Base-by-base conservation (phyloP, 2,329 filamentous ascomycete genomes). In the Neocatenulostroma microsporum region DNA sequence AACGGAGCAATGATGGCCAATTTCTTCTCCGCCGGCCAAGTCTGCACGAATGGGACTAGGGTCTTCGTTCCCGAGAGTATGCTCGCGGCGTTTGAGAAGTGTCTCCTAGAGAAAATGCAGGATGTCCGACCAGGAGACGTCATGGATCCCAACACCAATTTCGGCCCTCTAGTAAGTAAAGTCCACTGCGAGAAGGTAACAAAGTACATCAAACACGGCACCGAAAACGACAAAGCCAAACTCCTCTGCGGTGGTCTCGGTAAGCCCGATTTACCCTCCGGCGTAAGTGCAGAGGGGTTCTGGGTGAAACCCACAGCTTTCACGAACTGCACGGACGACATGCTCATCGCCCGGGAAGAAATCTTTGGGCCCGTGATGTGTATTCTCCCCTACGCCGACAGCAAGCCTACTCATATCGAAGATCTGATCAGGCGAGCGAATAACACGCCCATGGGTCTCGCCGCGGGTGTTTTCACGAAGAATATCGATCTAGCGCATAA, bases 1-100 rank as follows among this genome's bases (percentile, higher is more conserved):
- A 81, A 94, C 53, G 82, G 84, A 20, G 86, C 85, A 45, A 88
- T 94, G 82, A 85, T 93, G 70, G 87, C 86, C 51, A 94, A 94
- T 62, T 94, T 94, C 66, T 94, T 84, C 70, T 87, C 82, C 48
- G 84, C 83, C 0, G 87, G 87, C 20, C 87, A 94, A 62, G 86
- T 94, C 34, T 94, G 87, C 72, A 94, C 87, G 34, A 94, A 94
- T 58, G 87, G 87, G 33, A 94, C 87, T 1, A 73, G 87, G 9
- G 86, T 94, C 21, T 94, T 94, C 57, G 73, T 94, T 3, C 85
- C 82, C 0, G 64, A 70, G 21, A 57, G 63, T 24, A 70, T 86
- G 59, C 78, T 87, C 56, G 39, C 63, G 11, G 68, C 66, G 0
- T 88, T 94, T 47, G 84, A 93, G 58, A 67, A 71, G 50, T 64